phyloP scores from a whole-genome alignment of 441 rosid genomes.

The Adansonia gregorii region DNA sequence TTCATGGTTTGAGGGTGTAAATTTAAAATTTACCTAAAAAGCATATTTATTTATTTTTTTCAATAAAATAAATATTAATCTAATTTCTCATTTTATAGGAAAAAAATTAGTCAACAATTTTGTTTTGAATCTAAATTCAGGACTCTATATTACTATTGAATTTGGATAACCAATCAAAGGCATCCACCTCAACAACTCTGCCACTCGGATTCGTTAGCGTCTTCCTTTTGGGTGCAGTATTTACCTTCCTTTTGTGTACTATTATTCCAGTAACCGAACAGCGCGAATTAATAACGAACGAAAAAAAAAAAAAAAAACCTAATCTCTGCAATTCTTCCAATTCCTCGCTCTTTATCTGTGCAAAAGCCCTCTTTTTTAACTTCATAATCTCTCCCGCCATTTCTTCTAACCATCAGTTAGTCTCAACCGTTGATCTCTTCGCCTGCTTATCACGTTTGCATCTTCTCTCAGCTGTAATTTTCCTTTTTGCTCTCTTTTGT shows the following conservation, averaged over 20 bases:
- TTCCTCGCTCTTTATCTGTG: constrained; percentile 19
- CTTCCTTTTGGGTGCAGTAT: not conserved
- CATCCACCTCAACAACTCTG: not conserved
- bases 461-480: constrained; percentile 18
- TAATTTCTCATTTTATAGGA: no score
- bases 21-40: no score
- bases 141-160: not conserved
- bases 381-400: constrained; percentile 31
- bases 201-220: not conserved
- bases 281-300: not conserved
- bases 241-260: constrained; percentile 8
- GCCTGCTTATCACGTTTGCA: not conserved
- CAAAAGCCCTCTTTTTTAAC: not conserved
- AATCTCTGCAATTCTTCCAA: constrained; percentile 37
- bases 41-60: no score
- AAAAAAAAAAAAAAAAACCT: not conserved
- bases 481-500: not conserved
- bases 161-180: not conserved
- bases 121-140: no score
- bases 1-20: no score
- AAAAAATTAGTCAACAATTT: not conserved
- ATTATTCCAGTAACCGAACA: constrained; percentile 21
- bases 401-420: not conserved
- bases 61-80: not conserved
- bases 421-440: constrained; percentile 11